A percentile compares a stretch with the other conserved stretches of the same genome.
These are phyloP conservation scores for Teratosphaeriaceae sp. DNA, from an alignment of 2,329 filamentous ascomycete species.

Conservation along the genomic window DNA sequence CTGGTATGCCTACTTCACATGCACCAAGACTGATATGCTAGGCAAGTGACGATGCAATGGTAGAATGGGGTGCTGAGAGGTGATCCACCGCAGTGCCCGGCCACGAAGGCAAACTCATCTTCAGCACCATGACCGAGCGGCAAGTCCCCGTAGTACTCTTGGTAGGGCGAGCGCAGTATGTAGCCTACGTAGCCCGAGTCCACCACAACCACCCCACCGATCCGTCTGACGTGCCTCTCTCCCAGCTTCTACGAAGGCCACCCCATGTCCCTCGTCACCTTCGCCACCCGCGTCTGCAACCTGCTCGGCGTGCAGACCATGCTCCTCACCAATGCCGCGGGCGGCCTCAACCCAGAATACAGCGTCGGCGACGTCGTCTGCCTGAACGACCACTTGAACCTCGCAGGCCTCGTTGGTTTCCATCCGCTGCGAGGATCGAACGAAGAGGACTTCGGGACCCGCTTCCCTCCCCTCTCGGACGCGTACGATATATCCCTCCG, in stretches of 20 bases:
- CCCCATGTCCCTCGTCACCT: slow-evolving; percentile 55
- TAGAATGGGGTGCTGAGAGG: slow-evolving; percentile 2
- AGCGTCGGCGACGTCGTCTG: slow-evolving; percentile 58
- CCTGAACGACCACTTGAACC: slow-evolving; percentile 60
- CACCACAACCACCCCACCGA: no score
- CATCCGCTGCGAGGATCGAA: slow-evolving; percentile 59
- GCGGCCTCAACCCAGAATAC: slow-evolving; percentile 58
- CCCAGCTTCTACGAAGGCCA: slow-evolving; percentile 62
- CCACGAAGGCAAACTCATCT: slow-evolving; percentile 60
- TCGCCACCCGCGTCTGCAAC: slow-evolving; percentile 59
- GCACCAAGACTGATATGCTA: no score
- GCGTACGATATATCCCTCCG: slow-evolving; percentile 59
- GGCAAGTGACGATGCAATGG: no score
- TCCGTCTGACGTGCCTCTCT: slow-evolving; percentile 12
- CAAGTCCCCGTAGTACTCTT: slow-evolving; percentile 55
- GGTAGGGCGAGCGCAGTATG: slow-evolving; percentile 59
- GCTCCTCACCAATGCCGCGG: slow-evolving; percentile 61
- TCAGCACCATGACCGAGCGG: slow-evolving; percentile 48
- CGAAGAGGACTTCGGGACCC: slow-evolving; percentile 53
- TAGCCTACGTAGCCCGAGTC: slow-evolving; percentile 23
- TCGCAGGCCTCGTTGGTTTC: slow-evolving; percentile 54
- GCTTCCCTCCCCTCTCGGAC: slow-evolving; percentile 59
- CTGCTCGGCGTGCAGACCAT: slow-evolving; percentile 54
- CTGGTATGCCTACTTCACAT: slow-evolving; percentile 39
- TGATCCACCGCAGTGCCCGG: slow-evolving; percentile 43